Conservation (phyloP, 805 yeast species). For the Ogataea chonburiensis region DNA sequence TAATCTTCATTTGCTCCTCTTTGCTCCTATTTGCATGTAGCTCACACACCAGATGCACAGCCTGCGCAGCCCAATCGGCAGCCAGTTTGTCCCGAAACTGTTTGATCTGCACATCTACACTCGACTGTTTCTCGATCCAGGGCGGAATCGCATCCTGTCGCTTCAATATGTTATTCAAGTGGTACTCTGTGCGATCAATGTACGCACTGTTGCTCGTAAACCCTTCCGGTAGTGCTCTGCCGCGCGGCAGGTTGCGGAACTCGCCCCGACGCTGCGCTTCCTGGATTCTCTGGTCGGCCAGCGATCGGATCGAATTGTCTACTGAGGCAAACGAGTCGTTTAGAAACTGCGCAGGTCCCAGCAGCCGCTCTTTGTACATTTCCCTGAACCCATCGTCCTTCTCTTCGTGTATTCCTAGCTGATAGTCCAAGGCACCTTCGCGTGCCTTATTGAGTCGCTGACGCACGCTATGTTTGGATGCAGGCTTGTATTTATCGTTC, state of each 20-base stretch:
- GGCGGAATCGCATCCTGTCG: constrained; percentile 83
- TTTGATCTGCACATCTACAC: constrained; percentile 47
- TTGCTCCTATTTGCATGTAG: constrained; percentile 20
- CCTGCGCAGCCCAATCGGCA: constrained; percentile 38
- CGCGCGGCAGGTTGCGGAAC: constrained; percentile 63
- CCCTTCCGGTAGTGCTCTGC: constrained; percentile 50
- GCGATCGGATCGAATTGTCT: constrained; percentile 53
- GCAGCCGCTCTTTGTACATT: constrained; percentile 59
- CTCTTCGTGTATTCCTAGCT: constrained; percentile 31
- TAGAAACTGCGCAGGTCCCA: constrained; percentile 54
- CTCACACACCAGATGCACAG: constrained; percentile 32
- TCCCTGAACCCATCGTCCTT: constrained; percentile 54
- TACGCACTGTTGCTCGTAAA: constrained; percentile 48
- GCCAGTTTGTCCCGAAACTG: constrained; percentile 47
- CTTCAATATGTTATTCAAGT: constrained; percentile 71
- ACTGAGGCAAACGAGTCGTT: constrained; percentile 42
- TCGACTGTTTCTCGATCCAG: constrained; percentile 80
- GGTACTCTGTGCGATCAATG: constrained; percentile 69
- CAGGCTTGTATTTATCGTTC: constrained; percentile 48
- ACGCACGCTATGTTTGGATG: constrained; percentile 24
- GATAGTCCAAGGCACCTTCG: constrained; percentile 66
- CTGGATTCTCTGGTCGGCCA: constrained; percentile 76
- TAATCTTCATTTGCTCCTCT: constrained; percentile 18
- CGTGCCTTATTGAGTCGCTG: constrained; percentile 57
- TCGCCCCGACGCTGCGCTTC: constrained; percentile 72